Evolutionary conservation across 192 early-diverging fungal species (phyloP), one percentile per base, ranked within the genome.

Genomic region (Coemansia pectinata): DNA sequence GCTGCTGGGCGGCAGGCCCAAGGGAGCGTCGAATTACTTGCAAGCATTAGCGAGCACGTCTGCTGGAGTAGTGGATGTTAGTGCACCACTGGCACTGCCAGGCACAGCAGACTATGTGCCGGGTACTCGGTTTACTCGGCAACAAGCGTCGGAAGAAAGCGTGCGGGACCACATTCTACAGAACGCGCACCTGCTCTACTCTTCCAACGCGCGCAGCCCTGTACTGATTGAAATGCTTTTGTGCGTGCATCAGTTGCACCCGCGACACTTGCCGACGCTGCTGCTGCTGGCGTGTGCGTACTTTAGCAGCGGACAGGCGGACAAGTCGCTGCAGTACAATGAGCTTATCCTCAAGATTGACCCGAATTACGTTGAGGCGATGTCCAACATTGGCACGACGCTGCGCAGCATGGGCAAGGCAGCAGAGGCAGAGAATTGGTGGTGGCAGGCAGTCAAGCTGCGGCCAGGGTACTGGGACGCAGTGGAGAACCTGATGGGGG

Each of bases 381-480:
- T 92, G 88, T 93, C 89, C 52, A 95, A 96, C 73, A 90, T 96
- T 63, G 95, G 94, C 17, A 95, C 93, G 15, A 96, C 95, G 2
- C 83, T 93, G 70, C 87, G 92, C 33, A 92, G 89, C 61, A 88
- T 91, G 83, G 92, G 90, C 67, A 80, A 90, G 29, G 80, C 85
- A 7, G 44, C 78, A 1, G 88, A 93, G 64, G 94, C 95, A 12
- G 95, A 96, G 70, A 76, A 77, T 53, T 95, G 89, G 87, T 96
- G 94, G 88, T 91, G 90, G 79, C 83, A 81, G 15, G 95, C 95
- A 1, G 93, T 96, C 59, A 73, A 86, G 65, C 85, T 94, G 65
- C 80, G 95, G 14, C 95, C 95, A 1, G 91, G 91, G 9, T 96
- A 96, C 79, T 96, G 93, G 93, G 95, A 96, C 66, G 95, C 93